Evolutionary conservation across 129 eudicot genomes (phyloP), one percentile per base, ranked within the genome.

Genomic region (Saposhnikovia divaricata): DNA sequence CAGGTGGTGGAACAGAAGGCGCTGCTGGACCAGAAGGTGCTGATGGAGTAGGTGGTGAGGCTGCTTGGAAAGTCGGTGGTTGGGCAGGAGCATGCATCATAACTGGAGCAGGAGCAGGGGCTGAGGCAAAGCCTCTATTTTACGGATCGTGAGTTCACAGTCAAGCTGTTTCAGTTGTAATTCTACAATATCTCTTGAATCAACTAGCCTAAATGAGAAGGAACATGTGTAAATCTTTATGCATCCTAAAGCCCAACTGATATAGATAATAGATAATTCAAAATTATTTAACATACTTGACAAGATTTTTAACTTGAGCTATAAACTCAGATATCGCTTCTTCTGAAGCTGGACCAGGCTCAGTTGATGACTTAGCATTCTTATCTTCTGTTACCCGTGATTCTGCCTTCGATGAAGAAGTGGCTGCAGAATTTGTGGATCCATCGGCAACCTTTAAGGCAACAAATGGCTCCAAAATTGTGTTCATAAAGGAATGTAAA

Each of bases 171-270:
- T 94, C 85, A 91, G 61, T 71, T 94, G 82, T 80, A 94, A 80
- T 79, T 94, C 97, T 85, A 87, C 84, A 78, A 94, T 91, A 82
- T 91, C 98, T 80, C 92, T 85, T 55, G 98, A 94, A 87, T 94
- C 98, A 80, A 90, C 96, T 77, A 94, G 87, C 88, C 98, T 94
- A 84, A 80, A 80, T 6, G 42, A 63, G 28, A 57, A 82, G 27
- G 53, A 73, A 72, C n/a, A 18, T 46, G 61, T 68, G 40, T 40
- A 9, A 72, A 37, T 10, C 34, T 15, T 43, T 73, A 28, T 44
- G 21, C 23, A 73, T 43, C 53, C 37, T 1, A 43, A 23, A 73
- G 10, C 53, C 3, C 39, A 44, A 44, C 25, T 43, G 42, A 61
- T 44, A 42, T 34, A 59, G 37, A 75, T 25, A 11, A 42, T 34